A percentile compares a stretch with the other conserved stretches of the same genome.
These are phyloP conservation scores for Gyrodon lividus DNA, from an alignment of 768 basidiomycete species.

Conservation along the genomic window DNA sequence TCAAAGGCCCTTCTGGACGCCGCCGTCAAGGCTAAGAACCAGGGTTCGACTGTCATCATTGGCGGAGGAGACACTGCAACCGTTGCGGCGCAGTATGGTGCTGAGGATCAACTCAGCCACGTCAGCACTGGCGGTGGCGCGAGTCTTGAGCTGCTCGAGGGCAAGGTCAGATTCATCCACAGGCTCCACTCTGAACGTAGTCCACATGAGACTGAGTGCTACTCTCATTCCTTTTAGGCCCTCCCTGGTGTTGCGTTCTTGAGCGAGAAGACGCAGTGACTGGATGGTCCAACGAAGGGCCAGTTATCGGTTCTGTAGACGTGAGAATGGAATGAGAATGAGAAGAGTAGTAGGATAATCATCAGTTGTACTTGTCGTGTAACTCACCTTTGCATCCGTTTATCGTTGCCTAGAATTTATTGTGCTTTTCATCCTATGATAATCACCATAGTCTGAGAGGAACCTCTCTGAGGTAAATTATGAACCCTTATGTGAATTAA, in stretches of 20 bases:
- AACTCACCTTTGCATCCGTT: background rate
- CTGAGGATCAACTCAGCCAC: constrained; percentile 90
- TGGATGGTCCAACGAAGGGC: background rate
- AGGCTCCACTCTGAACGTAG: background rate
- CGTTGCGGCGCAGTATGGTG: constrained; percentile 79
- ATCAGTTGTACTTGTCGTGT: constrained; percentile 15
- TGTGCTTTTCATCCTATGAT: background rate
- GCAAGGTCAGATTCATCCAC: constrained; percentile 80
- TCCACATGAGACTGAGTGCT: constrained; percentile 14
- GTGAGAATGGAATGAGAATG: background rate
- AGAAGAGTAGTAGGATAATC: background rate
- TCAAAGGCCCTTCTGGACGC: constrained; percentile 84
- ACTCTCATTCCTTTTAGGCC: constrained; percentile 40
- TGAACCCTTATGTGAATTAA: too few species aligned
- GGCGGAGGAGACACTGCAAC: constrained; percentile 98
- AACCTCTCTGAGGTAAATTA: too few species aligned
- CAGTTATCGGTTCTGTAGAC: constrained; percentile 10
- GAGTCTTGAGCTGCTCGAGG: constrained; percentile 93
- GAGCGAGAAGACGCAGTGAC: constrained; percentile 61
- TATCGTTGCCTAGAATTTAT: background rate
- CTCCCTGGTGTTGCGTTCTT: constrained; percentile 91
- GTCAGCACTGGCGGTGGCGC: constrained; percentile 96
- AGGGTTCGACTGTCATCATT: constrained; percentile 90
- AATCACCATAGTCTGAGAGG: too few species aligned
- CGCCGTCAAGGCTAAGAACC: constrained; percentile 79